Percentiles rank a stretch among this genome's conserved stretches.
These are phyloP conservation scores for Stachybotrys echinatus DNA, from an alignment of 2,329 filamentous ascomycete species.

Conservation along the genomic window DNA sequence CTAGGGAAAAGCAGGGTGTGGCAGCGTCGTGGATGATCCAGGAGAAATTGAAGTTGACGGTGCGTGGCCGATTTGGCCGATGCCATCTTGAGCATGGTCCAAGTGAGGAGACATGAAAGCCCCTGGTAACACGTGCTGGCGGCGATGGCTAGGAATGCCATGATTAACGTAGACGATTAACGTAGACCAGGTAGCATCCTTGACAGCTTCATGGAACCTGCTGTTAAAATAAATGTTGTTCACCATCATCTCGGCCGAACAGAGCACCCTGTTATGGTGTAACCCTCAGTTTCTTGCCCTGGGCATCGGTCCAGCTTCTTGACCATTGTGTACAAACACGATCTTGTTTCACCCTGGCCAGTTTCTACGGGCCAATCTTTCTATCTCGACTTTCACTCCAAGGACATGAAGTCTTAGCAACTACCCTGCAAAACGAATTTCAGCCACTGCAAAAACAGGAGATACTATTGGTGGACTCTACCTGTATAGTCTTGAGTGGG, in stretches of 20 bases:
- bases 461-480: conserved; percentile 6
- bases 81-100: conserved; percentile 43
- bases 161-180: no score
- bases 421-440: conserved; percentile 25
- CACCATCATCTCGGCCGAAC: conserved; percentile 44
- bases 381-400: conserved; percentile 35
- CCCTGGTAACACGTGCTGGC: conserved; percentile 54
- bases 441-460: no score
- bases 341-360: conserved; percentile 39
- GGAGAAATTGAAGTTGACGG: conserved; percentile 48
- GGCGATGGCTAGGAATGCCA: conserved; percentile 42
- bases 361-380: conserved; percentile 28
- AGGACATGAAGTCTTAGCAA: conserved; percentile 39
- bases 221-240: conserved; percentile 47
- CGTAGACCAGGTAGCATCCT: conserved; percentile 34
- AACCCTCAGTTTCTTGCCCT: no score
- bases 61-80: conserved; percentile 30
- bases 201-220: conserved; percentile 47
- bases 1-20: conserved; percentile 59
- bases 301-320: no score
- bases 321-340: no score
- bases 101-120: conserved; percentile 52
- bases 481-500: conserved; percentile 45
- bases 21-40: conserved; percentile 58
- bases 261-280: conserved; percentile 38